Conservation (phyloP, 2,329 filamentous ascomycete species). For the Aspergillus glaucus region DNA sequence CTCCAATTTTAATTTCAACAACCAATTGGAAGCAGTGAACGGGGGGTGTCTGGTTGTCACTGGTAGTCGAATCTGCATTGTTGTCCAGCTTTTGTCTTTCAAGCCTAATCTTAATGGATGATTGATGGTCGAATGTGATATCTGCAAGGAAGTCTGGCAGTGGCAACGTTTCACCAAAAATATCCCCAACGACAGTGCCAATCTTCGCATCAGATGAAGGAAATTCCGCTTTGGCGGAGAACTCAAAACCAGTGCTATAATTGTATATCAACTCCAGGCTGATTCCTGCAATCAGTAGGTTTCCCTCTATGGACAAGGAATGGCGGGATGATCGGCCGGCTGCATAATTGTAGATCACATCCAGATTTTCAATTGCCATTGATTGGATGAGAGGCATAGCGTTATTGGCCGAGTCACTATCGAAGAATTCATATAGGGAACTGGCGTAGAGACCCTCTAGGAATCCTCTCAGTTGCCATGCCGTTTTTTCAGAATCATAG, state of each 20-base stretch:
- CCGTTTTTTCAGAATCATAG: not conserved
- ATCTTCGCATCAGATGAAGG: not conserved
- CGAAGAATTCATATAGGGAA: conserved; percentile 1
- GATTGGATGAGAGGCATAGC: not conserved
- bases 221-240: not conserved
- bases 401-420: not conserved
- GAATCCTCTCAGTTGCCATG: not conserved
- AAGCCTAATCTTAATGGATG: not conserved
- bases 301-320: not conserved
- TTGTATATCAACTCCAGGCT: not conserved
- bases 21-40: not conserved
- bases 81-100: too few species aligned
- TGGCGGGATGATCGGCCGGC: not conserved
- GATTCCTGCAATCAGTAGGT: not conserved
- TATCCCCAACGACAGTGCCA: not conserved
- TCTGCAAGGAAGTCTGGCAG: not conserved
- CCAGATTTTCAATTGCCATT: not conserved
- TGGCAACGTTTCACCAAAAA: not conserved
- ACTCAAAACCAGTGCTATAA: not conserved
- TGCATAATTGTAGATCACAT: not conserved
- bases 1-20: not conserved
- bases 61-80: too few species aligned
- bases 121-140: not conserved
- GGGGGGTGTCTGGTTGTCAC: too few species aligned
- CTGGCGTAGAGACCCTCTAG: not conserved